Percentiles rank a stretch among this genome's conserved stretches.
Conservation (phyloP, 225 moss, liverwort and hornwort species). For the Lunularia cruciata region DNA sequence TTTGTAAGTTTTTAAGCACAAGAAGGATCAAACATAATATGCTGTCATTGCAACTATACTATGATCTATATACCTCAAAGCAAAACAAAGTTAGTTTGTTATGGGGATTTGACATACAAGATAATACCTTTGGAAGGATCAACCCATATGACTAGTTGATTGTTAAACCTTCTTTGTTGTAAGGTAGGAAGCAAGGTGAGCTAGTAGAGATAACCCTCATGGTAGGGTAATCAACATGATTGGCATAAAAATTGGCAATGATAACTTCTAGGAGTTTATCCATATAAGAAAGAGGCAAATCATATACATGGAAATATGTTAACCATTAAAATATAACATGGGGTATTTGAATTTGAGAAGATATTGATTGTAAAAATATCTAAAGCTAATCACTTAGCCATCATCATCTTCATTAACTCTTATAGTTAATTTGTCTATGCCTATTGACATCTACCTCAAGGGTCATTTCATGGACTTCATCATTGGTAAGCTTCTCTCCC, state of each 20-base stretch:
- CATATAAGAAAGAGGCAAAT: constrained; percentile 10
- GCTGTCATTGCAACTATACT: too few species aligned
- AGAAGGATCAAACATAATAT: too few species aligned
- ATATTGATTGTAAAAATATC: background rate
- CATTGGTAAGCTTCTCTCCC: constrained; percentile 87
- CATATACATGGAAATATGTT: constrained; percentile 21
- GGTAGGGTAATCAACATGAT: constrained; percentile 14
- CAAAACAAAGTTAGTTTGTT: too few species aligned
- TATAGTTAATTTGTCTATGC: constrained; percentile 87
- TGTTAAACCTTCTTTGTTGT: constrained; percentile 14
- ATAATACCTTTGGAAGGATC: too few species aligned
- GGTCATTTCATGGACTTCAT: constrained; percentile 89
- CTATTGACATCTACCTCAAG: constrained; percentile 90
- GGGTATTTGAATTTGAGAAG: background rate
- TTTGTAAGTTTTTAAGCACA: too few species aligned
- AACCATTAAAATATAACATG: constrained; percentile 7
- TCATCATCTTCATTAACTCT: too few species aligned
- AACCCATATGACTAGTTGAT: too few species aligned
- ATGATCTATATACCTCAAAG: too few species aligned
- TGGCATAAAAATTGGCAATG: constrained; percentile 6
- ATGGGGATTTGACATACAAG: too few species aligned
- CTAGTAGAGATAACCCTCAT: constrained; percentile 15
- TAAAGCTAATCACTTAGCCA: constrained; percentile 57
- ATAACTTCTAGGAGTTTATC: constrained; percentile 24
- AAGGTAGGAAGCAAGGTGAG: constrained; percentile 5